A percentile compares a stretch with the other conserved stretches of the same genome.
phyloP scores from a whole-genome alignment of 495 filamentous ascomycete genomes.

The Penicillium dipodomyicola region DNA sequence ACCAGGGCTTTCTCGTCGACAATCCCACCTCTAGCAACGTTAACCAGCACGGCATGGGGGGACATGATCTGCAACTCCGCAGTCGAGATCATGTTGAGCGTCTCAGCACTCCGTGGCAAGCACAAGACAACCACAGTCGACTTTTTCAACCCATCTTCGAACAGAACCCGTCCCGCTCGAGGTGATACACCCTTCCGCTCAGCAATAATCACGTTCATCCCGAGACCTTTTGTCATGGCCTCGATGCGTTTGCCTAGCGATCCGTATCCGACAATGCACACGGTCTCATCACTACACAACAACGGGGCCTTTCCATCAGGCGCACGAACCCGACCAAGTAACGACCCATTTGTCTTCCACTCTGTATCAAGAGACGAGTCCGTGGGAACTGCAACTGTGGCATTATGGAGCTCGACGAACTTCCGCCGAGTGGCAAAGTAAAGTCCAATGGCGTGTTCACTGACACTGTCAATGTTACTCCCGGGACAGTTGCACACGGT shows the following conservation, averaged over 20 bases:
- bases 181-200: conserved; percentile 42
- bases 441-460: conserved; percentile 53
- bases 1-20: conserved; percentile 53
- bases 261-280: conserved; percentile 55
- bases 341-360: conserved; percentile 24
- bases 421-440: conserved; percentile 52
- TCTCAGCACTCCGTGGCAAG: conserved; percentile 42
- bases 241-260: conserved; percentile 45
- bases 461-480: conserved; percentile 50
- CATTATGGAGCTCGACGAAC: conserved; percentile 37
- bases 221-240: conserved; percentile 33
- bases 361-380: conserved; percentile 12
- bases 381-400: conserved; percentile 2
- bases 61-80: conserved; percentile 52
- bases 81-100: conserved; percentile 43
- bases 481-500: conserved; percentile 47
- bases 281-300: conserved; percentile 42
- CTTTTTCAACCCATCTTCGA: conserved; percentile 41
- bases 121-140: conserved; percentile 48
- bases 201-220: conserved; percentile 53
- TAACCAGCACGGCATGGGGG: conserved; percentile 48
- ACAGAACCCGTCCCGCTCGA: conserved; percentile 38
- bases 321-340: conserved; percentile 20
- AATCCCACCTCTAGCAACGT: conserved; percentile 57
- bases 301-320: conserved; percentile 38